Conservation (phyloP, 495 filamentous ascomycete species). For the Hypoxylon lienhwacheense region DNA sequence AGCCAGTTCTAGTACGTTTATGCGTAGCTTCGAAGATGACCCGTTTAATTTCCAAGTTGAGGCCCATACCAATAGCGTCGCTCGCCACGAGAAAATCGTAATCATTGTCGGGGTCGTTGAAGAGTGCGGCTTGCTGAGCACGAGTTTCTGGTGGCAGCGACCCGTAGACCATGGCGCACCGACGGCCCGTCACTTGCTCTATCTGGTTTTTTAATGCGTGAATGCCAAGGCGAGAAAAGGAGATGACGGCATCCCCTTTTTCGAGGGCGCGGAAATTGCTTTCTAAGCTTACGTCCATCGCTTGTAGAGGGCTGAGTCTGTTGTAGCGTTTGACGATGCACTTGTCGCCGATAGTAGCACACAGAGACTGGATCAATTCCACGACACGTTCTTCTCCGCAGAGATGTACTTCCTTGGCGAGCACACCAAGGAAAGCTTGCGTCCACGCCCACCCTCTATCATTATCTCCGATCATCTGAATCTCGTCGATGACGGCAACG, state of each 20-base stretch:
- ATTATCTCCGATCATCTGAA: conserved; percentile 87
- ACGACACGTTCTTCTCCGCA: conserved; percentile 88
- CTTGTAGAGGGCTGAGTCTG: conserved; percentile 75
- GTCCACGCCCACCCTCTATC: conserved; percentile 97
- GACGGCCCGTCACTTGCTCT: conserved; percentile 70
- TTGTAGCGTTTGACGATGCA: conserved; percentile 79
- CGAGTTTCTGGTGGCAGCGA: conserved; percentile 89
- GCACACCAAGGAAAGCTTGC: conserved; percentile 81
- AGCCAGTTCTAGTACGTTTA: conserved; percentile 63
- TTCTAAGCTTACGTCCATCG: conserved; percentile 61
- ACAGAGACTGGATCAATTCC: conserved; percentile 77
- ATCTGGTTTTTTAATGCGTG: conserved; percentile 79
- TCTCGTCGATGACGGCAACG: conserved; percentile 96
- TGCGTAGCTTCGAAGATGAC: conserved; percentile 78
- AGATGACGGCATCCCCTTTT: conserved; percentile 88
- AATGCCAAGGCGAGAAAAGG: conserved; percentile 79
- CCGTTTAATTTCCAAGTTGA: conserved; percentile 91
- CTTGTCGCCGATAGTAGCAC: conserved; percentile 77
- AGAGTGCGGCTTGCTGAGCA: conserved; percentile 84
- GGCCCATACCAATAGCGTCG: conserved; percentile 96
- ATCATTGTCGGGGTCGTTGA: conserved; percentile 92
- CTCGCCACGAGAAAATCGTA: conserved; percentile 94
- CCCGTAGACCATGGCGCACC: conserved; percentile 92
- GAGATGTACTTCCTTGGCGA: conserved; percentile 85
- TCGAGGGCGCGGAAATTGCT: conserved; percentile 65